These are phyloP conservation scores for Psilocybe sp. DNA, from an alignment of 768 basidiomycete genomes.

Conservation along the genomic window DNA sequence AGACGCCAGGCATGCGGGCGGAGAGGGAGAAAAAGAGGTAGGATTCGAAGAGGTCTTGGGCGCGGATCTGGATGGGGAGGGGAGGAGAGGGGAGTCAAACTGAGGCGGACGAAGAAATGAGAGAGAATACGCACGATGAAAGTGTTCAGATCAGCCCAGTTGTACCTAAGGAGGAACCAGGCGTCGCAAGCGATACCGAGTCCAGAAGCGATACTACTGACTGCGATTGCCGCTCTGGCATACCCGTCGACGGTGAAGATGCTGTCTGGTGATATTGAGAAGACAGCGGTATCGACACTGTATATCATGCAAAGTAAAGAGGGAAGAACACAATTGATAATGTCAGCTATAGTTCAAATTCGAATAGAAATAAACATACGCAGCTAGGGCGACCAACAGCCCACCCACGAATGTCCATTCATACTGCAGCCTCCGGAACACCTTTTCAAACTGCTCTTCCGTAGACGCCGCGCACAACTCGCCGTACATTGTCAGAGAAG, in stretches of 20 bases:
- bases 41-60: slow-evolving; percentile 54
- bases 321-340: too few relatives aligned
- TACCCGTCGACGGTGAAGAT: slow-evolving; percentile 47
- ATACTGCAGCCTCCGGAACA: slow-evolving; percentile 44
- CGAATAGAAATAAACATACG: background rate
- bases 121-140: slow-evolving; percentile 46
- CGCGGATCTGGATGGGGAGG: slow-evolving; percentile 32
- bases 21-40: slow-evolving; percentile 72
- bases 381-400: slow-evolving; percentile 38
- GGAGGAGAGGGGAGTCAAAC: background rate
- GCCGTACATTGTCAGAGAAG: slow-evolving; percentile 53
- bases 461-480: slow-evolving; percentile 46
- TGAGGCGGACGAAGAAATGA: background rate
- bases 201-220: slow-evolving; percentile 58
- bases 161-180: slow-evolving; percentile 67
- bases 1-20: slow-evolving; percentile 59
- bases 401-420: slow-evolving; percentile 72
- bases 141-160: slow-evolving; percentile 45
- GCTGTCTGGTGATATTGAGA: slow-evolving; percentile 55
- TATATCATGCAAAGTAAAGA: too few relatives aligned
- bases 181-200: slow-evolving; percentile 62
- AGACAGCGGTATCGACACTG: slow-evolving; percentile 55
- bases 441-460: slow-evolving; percentile 49
- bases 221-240: slow-evolving; percentile 50
- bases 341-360: slow-evolving; percentile 39